Conservation (phyloP, 164 flowering plant species). For the Magnolia changhungtana region DNA sequence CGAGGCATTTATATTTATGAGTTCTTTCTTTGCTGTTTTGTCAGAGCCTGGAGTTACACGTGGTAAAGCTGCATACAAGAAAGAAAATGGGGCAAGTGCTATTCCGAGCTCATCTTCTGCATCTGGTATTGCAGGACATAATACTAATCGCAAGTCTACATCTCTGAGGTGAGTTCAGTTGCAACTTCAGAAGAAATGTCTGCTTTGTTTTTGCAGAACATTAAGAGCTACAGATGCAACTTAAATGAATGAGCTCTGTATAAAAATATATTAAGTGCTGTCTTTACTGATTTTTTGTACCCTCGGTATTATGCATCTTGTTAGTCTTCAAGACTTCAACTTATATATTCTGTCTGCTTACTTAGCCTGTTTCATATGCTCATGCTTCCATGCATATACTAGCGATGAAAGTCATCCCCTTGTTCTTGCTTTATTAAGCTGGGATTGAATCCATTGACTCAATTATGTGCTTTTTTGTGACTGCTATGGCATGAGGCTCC, state of each 20-base stretch:
- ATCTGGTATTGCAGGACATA: constrained; percentile 36
- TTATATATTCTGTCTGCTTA: neutral
- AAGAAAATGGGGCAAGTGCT: constrained; percentile 62
- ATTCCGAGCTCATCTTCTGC: constrained; percentile 44
- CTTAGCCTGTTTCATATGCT: neutral
- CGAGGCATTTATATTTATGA: neutral
- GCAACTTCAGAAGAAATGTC: neutral
- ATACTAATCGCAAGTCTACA: constrained; percentile 28
- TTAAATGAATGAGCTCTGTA: neutral
- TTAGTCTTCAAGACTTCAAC: neutral
- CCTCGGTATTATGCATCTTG: neutral
- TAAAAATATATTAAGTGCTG: neutral
- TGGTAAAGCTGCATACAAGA: constrained; percentile 61
- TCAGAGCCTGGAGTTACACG: constrained; percentile 54
- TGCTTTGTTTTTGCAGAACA: neutral
- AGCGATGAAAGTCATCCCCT: neutral
- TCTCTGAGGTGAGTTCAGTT: constrained; percentile 42
- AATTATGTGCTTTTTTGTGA: neutral
- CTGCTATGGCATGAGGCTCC: neutral
- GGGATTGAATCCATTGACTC: neutral
- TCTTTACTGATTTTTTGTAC: neutral
- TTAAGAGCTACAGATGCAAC: neutral
- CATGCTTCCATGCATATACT: neutral
- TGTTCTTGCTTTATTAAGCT: neutral
- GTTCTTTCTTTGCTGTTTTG: constrained; percentile 6